Percentiles rank a stretch among this genome's conserved stretches.
These are phyloP conservation scores for Penicillium olsonii DNA, from an alignment of 2,329 filamentous ascomycete species.

Conservation along the genomic window DNA sequence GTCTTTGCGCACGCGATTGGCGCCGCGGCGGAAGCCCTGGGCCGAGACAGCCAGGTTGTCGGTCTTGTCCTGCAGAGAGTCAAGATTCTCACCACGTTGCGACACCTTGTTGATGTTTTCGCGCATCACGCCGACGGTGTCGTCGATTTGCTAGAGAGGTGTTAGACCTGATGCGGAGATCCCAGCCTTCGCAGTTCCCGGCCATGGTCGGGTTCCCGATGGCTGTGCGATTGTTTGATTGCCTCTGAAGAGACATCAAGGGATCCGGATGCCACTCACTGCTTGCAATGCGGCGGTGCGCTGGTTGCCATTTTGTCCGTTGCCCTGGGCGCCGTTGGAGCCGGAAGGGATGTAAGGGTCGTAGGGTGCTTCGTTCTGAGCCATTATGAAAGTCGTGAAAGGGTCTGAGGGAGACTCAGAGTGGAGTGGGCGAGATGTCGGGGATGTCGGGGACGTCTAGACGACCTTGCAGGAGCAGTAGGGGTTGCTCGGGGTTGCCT, in stretches of 20 bases:
- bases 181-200: slow-evolving; percentile 1
- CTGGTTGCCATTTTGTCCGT: slow-evolving; percentile 57
- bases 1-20: slow-evolving; percentile 92
- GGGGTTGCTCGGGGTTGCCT: slow-evolving; percentile 22
- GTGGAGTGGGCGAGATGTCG: slow-evolving; percentile 14
- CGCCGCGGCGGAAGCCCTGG: slow-evolving; percentile 92
- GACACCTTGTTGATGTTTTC: slow-evolving; percentile 97
- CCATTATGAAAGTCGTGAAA: slow-evolving; percentile 46
- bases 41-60: slow-evolving; percentile 91
- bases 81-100: slow-evolving; percentile 85
- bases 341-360: slow-evolving; percentile 85
- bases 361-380: slow-evolving; percentile 64
- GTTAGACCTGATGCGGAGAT: slow-evolving; percentile 21
- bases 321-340: slow-evolving; percentile 54
- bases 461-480: slow-evolving; percentile 15
- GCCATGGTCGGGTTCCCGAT: too few species aligned
- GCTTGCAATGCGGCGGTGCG: slow-evolving; percentile 76
- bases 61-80: slow-evolving; percentile 87
- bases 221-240: background rate
- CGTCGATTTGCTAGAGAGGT: slow-evolving; percentile 82
- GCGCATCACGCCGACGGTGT: slow-evolving; percentile 91
- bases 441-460: slow-evolving; percentile 5
- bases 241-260: background rate
- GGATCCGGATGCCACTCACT: slow-evolving; percentile 60
- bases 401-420: slow-evolving; percentile 9